These are phyloP conservation scores for Adansonia rubrostipa DNA, from an alignment of 441 rosid species.

Conservation along the genomic window DNA sequence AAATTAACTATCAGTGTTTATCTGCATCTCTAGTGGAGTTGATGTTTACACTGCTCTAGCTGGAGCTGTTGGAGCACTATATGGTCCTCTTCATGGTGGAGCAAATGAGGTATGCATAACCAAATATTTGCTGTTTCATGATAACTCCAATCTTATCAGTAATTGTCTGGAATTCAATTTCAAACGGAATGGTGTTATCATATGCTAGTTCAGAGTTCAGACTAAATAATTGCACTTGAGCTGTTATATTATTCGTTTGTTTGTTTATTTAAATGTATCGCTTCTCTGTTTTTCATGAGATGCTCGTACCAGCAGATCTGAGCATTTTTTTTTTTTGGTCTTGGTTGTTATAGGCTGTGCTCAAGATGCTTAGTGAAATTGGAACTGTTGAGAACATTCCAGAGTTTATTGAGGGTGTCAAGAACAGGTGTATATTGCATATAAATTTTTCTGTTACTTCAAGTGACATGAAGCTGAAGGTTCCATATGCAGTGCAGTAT, in stretches of 20 bases:
- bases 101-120: conserved; percentile 21
- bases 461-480: conserved; percentile 4
- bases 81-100: conserved; percentile 26
- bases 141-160: background rate
- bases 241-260: background rate
- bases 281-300: background rate
- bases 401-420: conserved; percentile 74
- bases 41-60: conserved; percentile 84
- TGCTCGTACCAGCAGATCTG: background rate
- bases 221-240: background rate
- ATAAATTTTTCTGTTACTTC: background rate
- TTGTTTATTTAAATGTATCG: conserved; percentile 6
- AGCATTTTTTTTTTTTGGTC: conserved; percentile 17
- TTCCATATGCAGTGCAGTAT: background rate
- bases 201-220: background rate
- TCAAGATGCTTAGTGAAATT: conserved; percentile 89
- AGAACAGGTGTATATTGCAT: conserved; percentile 53
- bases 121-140: conserved; percentile 8
- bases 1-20: background rate
- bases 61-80: conserved; percentile 58
- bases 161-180: background rate
- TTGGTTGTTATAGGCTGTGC: conserved; percentile 69
- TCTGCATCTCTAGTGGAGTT: conserved; percentile 75
- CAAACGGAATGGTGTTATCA: conserved; percentile 8
- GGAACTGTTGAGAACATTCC: conserved; percentile 88